These are phyloP conservation scores for Aspergillus bombycis DNA, from an alignment of 2,329 filamentous ascomycete genomes.

Conservation along the genomic window DNA sequence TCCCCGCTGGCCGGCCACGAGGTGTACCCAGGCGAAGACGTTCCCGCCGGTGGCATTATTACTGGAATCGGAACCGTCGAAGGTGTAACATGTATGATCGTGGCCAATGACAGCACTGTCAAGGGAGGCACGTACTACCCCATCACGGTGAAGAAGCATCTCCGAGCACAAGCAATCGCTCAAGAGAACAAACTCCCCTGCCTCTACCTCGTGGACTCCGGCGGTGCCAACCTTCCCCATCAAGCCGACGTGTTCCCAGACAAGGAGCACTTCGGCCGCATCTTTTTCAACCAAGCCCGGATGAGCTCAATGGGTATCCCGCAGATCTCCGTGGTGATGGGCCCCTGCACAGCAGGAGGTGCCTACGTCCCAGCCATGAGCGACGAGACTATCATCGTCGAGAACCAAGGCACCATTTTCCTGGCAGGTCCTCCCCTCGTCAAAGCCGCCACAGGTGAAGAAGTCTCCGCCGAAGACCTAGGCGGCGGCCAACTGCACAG, in stretches of 20 bases:
- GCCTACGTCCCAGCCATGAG: conserved; percentile 98
- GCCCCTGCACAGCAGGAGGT: conserved; percentile 91
- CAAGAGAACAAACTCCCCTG: conserved; percentile 82
- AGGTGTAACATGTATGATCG: conserved; percentile 88
- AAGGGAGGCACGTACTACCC: conserved; percentile 98
- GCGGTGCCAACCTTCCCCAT: conserved; percentile 91
- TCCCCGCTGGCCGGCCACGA: conserved; percentile 86
- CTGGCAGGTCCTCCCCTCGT: conserved; percentile 91
- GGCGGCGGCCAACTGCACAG: conserved; percentile 89
- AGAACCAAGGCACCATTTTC: conserved; percentile 96
- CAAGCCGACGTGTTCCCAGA: conserved; percentile 97
- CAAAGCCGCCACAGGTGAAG: conserved; percentile 93
- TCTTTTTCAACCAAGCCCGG: conserved; percentile 96
- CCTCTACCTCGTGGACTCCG: conserved; percentile 95
- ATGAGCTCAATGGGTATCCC: conserved; percentile 90
- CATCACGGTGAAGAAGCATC: conserved; percentile 96
- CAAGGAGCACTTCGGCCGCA: conserved; percentile 90
- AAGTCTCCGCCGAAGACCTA: conserved; percentile 86
- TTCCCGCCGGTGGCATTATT: conserved; percentile 88
- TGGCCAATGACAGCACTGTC: conserved; percentile 95
- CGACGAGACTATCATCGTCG: conserved; percentile 95
- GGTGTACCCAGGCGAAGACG: conserved; percentile 82
- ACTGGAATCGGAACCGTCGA: conserved; percentile 89
- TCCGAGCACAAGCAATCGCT: conserved; percentile 87
- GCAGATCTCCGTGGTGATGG: conserved; percentile 95